Conservation (phyloP, 768 basidiomycete species). For the Boletales sp. region DNA sequence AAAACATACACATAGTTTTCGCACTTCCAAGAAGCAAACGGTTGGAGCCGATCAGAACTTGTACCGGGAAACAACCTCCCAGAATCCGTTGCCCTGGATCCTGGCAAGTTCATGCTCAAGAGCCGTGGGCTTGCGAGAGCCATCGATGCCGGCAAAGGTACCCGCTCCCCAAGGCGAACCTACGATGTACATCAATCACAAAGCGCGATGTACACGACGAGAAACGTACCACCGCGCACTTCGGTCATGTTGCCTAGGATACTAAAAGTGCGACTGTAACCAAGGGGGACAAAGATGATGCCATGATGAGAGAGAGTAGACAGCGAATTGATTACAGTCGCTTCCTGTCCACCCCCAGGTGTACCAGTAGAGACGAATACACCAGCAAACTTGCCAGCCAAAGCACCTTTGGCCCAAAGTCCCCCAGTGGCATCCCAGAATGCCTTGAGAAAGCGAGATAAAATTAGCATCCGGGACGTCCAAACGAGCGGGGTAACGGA, state of each 20-base stretch:
- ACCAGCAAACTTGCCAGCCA: slow-evolving; percentile 73
- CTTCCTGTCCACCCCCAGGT: slow-evolving; percentile 81
- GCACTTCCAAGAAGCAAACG: background rate
- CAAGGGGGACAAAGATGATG: slow-evolving; percentile 67
- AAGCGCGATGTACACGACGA: background rate
- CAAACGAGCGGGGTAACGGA: background rate
- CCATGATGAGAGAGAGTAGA: slow-evolving; percentile 71
- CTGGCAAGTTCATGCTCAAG: slow-evolving; percentile 51
- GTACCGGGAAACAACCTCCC: slow-evolving; percentile 40
- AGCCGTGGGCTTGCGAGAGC: slow-evolving; percentile 43
- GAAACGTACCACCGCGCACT: slow-evolving; percentile 53
- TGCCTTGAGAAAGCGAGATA: slow-evolving; percentile 32
- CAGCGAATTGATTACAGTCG: slow-evolving; percentile 48
- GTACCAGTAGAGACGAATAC: slow-evolving; percentile 70
- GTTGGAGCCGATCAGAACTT: slow-evolving; percentile 13
- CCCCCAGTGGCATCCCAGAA: slow-evolving; percentile 77
- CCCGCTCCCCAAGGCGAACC: slow-evolving; percentile 80
- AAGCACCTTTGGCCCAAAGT: slow-evolving; percentile 55
- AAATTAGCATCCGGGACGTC: slow-evolving; percentile 1
- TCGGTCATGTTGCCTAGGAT: slow-evolving; percentile 43
- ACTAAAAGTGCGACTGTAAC: slow-evolving; percentile 51
- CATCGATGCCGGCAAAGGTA: slow-evolving; percentile 47
- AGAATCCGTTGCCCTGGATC: slow-evolving; percentile 54
- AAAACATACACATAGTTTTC: background rate
- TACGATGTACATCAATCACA: slow-evolving; percentile 16